Evolutionary conservation across 345 rosid species (phyloP).

Genomic region (Gossypium thurberi): DNA sequence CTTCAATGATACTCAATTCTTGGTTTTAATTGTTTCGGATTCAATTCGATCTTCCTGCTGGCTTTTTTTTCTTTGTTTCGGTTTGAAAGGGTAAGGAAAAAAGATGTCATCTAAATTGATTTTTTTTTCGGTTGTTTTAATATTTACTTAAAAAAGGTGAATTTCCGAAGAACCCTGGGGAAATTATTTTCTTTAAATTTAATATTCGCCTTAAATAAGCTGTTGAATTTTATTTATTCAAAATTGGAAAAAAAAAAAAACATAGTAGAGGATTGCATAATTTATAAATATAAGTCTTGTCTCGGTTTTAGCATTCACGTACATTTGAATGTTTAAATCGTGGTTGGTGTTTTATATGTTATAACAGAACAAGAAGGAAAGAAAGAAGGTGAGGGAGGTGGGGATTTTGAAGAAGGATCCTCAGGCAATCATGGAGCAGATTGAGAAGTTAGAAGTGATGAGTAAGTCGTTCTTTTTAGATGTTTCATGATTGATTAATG

Average conservation of each 20-base stretch:
- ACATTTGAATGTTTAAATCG: not conserved
- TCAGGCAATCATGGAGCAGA: conserved; percentile 78
- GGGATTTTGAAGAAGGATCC: conserved; percentile 99
- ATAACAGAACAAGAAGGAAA: conserved; percentile 90
- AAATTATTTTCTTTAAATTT: not conserved
- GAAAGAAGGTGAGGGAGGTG: conserved; percentile 97
- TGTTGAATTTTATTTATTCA: not conserved
- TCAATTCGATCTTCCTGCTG: not conserved
- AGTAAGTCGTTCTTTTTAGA: conserved; percentile 46
- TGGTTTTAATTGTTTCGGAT: not conserved
- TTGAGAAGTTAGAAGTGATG: conserved; percentile 81
- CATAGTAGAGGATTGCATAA: not conserved
- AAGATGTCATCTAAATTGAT: not conserved
- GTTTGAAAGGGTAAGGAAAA: not conserved
- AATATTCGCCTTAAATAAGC: not conserved
- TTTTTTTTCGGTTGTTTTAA: not conserved
- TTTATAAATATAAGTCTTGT: not conserved
- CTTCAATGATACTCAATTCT: not conserved
- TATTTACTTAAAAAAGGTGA: not conserved
- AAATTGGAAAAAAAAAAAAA: not conserved
- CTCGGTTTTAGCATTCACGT: not conserved
- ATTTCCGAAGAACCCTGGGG: not conserved
- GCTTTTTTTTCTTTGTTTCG: not conserved
- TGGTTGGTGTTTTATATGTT: not conserved
- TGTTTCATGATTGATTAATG: not conserved